Conservation (phyloP, 1,284 basidiomycete species). For the Trichosporon sp. region DNA sequence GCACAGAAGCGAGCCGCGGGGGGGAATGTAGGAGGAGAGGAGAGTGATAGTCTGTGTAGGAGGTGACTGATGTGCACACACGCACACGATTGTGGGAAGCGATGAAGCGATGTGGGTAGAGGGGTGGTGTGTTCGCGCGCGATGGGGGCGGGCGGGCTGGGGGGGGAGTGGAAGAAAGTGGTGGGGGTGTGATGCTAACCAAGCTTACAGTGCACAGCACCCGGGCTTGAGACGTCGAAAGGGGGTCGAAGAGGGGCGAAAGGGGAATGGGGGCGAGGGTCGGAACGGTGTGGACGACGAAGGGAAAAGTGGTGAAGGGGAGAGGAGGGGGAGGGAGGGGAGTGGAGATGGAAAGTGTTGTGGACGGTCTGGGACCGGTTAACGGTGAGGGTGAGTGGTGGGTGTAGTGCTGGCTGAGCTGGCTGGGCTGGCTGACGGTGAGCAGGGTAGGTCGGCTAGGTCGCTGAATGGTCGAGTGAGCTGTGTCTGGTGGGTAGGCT, state of each 20-base stretch:
- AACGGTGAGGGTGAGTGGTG: not conserved
- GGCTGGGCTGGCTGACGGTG: not conserved
- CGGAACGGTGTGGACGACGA: not conserved
- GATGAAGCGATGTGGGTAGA: not conserved
- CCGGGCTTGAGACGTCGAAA: not conserved
- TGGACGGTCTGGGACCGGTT: not conserved
- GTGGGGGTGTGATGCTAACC: conserved; percentile 3
- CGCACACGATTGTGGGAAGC: not conserved
- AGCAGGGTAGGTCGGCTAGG: too few species aligned
- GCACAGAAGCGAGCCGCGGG: not conserved
- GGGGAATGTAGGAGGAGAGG: not conserved
- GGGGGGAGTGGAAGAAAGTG: not conserved
- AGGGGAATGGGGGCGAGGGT: conserved; percentile 3
- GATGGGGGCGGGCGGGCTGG: not conserved
- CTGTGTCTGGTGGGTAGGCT: not conserved
- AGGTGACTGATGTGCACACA: conserved; percentile 10
- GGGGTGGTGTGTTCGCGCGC: not conserved
- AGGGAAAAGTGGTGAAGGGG: conserved; percentile 1
- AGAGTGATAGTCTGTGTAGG: not conserved
- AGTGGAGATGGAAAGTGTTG: not conserved
- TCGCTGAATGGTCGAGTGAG: too few species aligned
- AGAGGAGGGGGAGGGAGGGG: not conserved
- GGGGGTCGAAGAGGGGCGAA: not conserved
- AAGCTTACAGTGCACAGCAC: conserved; percentile 21
- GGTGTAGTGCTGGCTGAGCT: not conserved